Evolutionary conservation across 148 eudicot genomes (phyloP).

Genomic region (Silene uniflora): DNA sequence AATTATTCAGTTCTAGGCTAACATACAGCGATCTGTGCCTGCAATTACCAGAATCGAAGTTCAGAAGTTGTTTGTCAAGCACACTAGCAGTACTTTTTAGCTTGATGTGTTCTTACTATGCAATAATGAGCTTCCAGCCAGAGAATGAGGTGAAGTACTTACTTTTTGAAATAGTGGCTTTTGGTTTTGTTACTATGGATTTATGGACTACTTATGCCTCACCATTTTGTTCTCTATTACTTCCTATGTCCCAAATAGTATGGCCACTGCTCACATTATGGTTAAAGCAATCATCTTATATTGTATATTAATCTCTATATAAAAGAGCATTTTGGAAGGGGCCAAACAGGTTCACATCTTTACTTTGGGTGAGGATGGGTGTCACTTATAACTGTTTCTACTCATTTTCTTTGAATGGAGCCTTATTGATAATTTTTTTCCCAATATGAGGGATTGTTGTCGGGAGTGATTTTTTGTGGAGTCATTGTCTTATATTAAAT

Average conservation of each 20-base stretch:
- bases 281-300: neutral
- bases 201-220: neutral
- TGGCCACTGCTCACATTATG: neutral
- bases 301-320: neutral
- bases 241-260: neutral
- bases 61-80: slow-evolving; percentile 73
- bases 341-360: neutral
- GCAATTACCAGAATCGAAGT: slow-evolving; percentile 88
- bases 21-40: slow-evolving; percentile 95
- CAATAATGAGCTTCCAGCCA: slow-evolving; percentile 76
- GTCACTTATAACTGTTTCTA: neutral
- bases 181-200: neutral
- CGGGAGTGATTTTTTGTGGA: too few relatives aligned
- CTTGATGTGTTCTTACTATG: slow-evolving; percentile 83
- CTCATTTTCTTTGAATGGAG: neutral
- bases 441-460: too few relatives aligned
- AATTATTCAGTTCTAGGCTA: slow-evolving; percentile 52
- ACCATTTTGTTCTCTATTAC: neutral
- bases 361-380: neutral
- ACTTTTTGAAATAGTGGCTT: neutral
- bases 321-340: neutral
- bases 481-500: neutral
- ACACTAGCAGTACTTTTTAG: slow-evolving; percentile 76
- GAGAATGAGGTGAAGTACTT: slow-evolving; percentile 51
- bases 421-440: too few relatives aligned